phyloP scores from a whole-genome alignment of 2,329 filamentous ascomycete genomes.

The Colletotrichum scovillei region DNA sequence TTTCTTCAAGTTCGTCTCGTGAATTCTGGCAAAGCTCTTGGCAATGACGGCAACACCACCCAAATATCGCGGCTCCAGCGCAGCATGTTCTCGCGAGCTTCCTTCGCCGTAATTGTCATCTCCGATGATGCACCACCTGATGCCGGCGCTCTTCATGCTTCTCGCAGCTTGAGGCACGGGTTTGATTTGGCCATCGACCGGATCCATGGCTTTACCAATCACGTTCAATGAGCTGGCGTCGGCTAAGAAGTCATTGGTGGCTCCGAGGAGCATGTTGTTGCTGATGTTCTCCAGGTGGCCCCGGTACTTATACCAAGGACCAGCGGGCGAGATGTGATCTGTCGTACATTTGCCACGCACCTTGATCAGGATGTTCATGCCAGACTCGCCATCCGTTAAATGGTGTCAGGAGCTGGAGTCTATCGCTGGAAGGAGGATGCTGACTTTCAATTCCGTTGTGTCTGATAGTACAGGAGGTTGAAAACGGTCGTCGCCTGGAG shows the following conservation, averaged over 20 bases:
- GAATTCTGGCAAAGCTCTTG: conserved; percentile 86
- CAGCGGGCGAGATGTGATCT: conserved; percentile 52
- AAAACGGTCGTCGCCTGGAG: conserved; percentile 40
- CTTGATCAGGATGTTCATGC: conserved; percentile 46
- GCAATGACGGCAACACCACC: conserved; percentile 86
- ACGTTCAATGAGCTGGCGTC: conserved; percentile 36
- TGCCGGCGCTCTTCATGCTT: conserved; percentile 36
- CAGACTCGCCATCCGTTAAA: conserved; percentile 41
- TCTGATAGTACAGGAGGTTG: conserved; percentile 39
- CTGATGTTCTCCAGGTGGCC: conserved; percentile 52
- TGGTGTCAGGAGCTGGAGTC: conserved; percentile 43
- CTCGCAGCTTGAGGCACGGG: conserved; percentile 43
- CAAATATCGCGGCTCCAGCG: conserved; percentile 85
- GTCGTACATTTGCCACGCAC: conserved; percentile 51
- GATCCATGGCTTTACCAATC: conserved; percentile 43
- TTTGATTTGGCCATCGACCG: conserved; percentile 34
- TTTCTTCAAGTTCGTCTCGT: conserved; percentile 96
- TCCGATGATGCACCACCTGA: conserved; percentile 47
- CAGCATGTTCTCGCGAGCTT: conserved; percentile 87
- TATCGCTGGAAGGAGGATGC: conserved; percentile 43
- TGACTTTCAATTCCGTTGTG: conserved; percentile 39
- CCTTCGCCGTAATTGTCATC: conserved; percentile 81
- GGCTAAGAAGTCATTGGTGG: conserved; percentile 45
- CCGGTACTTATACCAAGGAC: conserved; percentile 51
- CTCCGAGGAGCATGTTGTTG: conserved; percentile 49